Conservation (phyloP, 768 basidiomycete species). For the Gloeopeniophorella convolvens region DNA sequence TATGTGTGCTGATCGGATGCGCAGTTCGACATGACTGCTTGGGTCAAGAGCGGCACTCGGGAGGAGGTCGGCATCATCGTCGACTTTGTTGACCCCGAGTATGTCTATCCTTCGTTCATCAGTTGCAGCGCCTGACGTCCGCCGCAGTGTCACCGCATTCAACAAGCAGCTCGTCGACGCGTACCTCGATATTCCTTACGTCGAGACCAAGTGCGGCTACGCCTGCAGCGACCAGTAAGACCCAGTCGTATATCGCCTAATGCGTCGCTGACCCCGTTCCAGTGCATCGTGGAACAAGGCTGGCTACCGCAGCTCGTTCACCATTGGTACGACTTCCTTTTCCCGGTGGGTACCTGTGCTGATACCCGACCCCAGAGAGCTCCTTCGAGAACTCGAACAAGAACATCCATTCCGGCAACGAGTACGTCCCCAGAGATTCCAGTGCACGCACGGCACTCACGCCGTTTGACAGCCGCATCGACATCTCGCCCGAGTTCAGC, state of each 20-base stretch:
- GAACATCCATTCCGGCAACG: conserved; percentile 74
- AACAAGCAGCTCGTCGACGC: conserved; percentile 69
- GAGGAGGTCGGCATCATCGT: conserved; percentile 73
- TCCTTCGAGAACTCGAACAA: conserved; percentile 71
- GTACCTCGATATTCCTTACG: conserved; percentile 82
- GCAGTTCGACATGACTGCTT: conserved; percentile 90
- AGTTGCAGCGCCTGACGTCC: not conserved
- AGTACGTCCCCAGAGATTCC: conserved; percentile 46
- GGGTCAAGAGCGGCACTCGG: conserved; percentile 70
- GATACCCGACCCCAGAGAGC: conserved; percentile 40
- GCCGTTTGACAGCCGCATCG: conserved; percentile 54
- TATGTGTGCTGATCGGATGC: conserved; percentile 8
- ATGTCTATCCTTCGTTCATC: conserved; percentile 19
- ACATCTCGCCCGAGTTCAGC: conserved; percentile 83
- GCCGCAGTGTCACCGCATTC: conserved; percentile 64
- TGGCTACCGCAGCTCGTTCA: conserved; percentile 80
- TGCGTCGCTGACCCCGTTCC: conserved; percentile 27
- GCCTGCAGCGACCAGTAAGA: conserved; percentile 89
- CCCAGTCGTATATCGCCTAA: conserved; percentile 22
- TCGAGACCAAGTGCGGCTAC: conserved; percentile 87
- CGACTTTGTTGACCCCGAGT: conserved; percentile 71
- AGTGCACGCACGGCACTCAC: conserved; percentile 14
- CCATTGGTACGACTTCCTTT: conserved; percentile 52
- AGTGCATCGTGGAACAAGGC: conserved; percentile 81
- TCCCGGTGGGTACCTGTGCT: not conserved